Percentiles rank a stretch among this genome's conserved stretches.
These are phyloP conservation scores for Naganishia vishniacii DNA, from an alignment of 768 basidiomycete species.

Conservation along the genomic window DNA sequence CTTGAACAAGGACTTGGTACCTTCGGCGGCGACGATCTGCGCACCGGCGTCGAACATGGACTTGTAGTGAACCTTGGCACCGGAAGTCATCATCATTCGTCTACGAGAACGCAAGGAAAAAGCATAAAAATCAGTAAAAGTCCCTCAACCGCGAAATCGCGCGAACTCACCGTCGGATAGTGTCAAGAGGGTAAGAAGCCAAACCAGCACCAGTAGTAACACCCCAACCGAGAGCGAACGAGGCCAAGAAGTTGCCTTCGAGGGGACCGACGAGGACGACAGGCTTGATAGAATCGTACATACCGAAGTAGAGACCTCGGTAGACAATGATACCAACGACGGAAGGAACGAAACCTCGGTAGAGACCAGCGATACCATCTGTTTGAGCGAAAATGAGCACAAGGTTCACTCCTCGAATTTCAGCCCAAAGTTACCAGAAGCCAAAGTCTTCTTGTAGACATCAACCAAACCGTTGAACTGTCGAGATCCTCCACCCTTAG, in stretches of 20 bases:
- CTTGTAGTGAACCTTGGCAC: conserved; percentile 92
- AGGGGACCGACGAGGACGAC: conserved; percentile 94
- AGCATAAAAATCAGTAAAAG: neutral
- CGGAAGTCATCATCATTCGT: conserved; percentile 99
- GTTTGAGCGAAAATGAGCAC: neutral
- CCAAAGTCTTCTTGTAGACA: conserved; percentile 95
- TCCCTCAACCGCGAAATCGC: neutral
- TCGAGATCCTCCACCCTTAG: conserved; percentile 82
- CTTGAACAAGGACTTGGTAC: conserved; percentile 93
- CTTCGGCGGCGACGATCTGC: conserved; percentile 94
- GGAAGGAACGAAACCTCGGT: conserved; percentile 98
- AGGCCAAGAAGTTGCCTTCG: conserved; percentile 92
- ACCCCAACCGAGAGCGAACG: conserved; percentile 96
- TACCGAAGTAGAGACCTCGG: conserved; percentile 98
- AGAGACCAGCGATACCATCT: conserved; percentile 97
- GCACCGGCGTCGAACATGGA: conserved; percentile 95
- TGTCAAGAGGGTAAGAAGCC: conserved; percentile 63
- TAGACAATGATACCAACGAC: conserved; percentile 99
- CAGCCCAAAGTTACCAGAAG: conserved; percentile 51
- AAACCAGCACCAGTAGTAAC: conserved; percentile 99
- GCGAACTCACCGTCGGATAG: conserved; percentile 60
- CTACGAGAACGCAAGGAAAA: neutral
- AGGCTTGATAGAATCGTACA: conserved; percentile 60
- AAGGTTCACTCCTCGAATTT: no score
- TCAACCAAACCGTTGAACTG: conserved; percentile 99